Percentiles rank a stretch among this genome's conserved stretches.
Evolutionary conservation across 2,329 filamentous ascomycete genomes (phyloP).

Genomic region (Cladophialophora carrionii): DNA sequence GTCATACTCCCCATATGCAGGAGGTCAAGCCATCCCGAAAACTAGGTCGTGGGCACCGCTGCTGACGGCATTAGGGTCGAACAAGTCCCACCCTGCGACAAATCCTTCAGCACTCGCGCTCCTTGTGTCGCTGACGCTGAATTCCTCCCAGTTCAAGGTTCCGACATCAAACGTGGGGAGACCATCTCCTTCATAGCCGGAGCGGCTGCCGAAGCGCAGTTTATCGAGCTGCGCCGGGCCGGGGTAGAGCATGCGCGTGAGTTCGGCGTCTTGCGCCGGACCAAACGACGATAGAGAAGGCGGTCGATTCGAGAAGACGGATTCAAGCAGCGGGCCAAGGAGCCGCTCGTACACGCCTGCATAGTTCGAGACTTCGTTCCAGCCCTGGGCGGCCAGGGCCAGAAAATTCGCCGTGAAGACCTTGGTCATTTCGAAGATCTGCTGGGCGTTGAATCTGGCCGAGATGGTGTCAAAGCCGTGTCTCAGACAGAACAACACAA

Average conservation of each 20-base stretch:
- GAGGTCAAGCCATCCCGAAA: constrained; percentile 32
- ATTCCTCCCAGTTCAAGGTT: constrained; percentile 38
- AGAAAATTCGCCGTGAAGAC: constrained; percentile 43
- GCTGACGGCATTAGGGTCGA: constrained; percentile 30
- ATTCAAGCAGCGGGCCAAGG: constrained; percentile 42
- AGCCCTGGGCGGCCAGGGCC: constrained; percentile 41
- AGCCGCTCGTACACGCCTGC: constrained; percentile 40
- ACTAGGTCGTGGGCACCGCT: constrained; percentile 29
- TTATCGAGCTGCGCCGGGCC: constrained; percentile 39
- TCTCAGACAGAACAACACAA: constrained; percentile 42
- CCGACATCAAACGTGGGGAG: constrained; percentile 42
- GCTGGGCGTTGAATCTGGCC: constrained; percentile 38
- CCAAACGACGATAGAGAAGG: constrained; percentile 38
- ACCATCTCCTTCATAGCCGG: constrained; percentile 45
- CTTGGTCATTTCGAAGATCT: constrained; percentile 44
- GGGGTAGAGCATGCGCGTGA: constrained; percentile 38
- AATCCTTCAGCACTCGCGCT: constrained; percentile 32
- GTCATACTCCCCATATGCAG: background rate
- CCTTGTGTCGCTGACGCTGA: constrained; percentile 36
- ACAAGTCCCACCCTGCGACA: constrained; percentile 36
- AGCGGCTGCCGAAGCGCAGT: constrained; percentile 36
- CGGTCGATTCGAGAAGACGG: constrained; percentile 40
- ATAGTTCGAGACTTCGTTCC: constrained; percentile 43
- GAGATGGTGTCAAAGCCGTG: constrained; percentile 42
- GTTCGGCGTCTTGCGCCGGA: constrained; percentile 39